Evolutionary conservation across 108 stramenopile species (phyloP), one percentile per base, ranked within the genome.

Genomic region (Skeletonema grethae): DNA sequence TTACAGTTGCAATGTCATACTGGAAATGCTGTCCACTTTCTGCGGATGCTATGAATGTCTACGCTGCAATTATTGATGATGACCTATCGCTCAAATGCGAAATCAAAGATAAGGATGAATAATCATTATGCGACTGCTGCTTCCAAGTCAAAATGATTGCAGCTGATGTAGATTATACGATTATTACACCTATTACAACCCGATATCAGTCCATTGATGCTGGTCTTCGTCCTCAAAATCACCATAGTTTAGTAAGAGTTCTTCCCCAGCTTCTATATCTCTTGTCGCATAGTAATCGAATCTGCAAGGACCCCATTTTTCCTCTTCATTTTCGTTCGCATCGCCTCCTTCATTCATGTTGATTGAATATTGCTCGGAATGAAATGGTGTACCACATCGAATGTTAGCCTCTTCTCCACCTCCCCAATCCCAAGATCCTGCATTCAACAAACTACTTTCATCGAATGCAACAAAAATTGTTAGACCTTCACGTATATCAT

Each of bases 171-270:
- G 9, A 38, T 38, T 10, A 11, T 9, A 38, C 9, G 36, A 38
- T 38, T 8, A 38, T 9, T 9, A 11, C 36, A 10, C 34, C 0
- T 7, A 7, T 38, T 11, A 38, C 36, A 38, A 38, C 36, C 36
- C 36, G 9, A 38, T 38, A 11, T 11, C 10, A 9, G 10, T 11
- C 36, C 36, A 38, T 38, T 38, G 36, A 38, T 38, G 36, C 10
- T 38, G 36, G 36, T 38, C 36, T 38, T 9, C 10, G 2, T 38
- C 36, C 0, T 38, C 36, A 38, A 38, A 38, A 11, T 82, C 55
- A n/a, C 89, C 89, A 59, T 93, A 93, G 46, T 73, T 69, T 7
- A 88, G 86, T 59, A 85, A 82, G n/a, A 93, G 82, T 72, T 93
- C 92, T 13, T 70, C 63, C 18, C 92, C 92, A 20, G 86, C 79